Evolutionary conservation across 768 basidiomycete species (phyloP).

Genomic region (Lactarius psammicola): DNA sequence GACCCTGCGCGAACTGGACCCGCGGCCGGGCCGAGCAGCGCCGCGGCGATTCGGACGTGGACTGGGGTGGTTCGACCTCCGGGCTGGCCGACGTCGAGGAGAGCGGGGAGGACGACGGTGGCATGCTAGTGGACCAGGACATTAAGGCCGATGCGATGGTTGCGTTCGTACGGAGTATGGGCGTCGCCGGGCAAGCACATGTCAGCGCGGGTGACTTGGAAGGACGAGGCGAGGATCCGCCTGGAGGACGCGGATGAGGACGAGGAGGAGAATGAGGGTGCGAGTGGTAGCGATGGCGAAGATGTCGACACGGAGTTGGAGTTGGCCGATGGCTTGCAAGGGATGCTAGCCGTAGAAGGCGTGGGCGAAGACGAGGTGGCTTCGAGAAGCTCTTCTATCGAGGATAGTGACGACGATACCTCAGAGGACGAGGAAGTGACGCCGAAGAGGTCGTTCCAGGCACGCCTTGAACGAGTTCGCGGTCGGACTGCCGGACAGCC

Average conservation of each 20-base stretch:
- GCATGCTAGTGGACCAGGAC: conserved; percentile 50
- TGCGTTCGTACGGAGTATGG: conserved; percentile 52
- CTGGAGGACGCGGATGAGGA: conserved; percentile 49
- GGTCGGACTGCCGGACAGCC: conserved; percentile 28
- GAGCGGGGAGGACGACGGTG: conserved; percentile 35
- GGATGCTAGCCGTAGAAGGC: too few species aligned
- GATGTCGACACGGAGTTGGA: too few species aligned
- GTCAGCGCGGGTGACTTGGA: conserved; percentile 66
- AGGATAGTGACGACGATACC: too few species aligned
- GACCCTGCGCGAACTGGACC: conserved; percentile 42
- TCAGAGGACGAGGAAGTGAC: too few species aligned
- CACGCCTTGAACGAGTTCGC: conserved; percentile 38
- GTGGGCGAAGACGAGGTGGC: too few species aligned
- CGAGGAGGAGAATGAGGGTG: too few species aligned
- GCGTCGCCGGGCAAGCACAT: conserved; percentile 45
- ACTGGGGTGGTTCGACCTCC: conserved; percentile 53
- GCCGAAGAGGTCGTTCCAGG: conserved; percentile 42
- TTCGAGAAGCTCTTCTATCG: too few species aligned
- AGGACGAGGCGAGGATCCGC: conserved; percentile 48
- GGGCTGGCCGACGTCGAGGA: conserved; percentile 11
- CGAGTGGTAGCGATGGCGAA: too few species aligned
- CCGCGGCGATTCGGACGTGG: conserved; percentile 62
- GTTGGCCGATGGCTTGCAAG: too few species aligned
- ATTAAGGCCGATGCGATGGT: conserved; percentile 51
- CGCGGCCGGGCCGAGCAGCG: conserved; percentile 52